Evolutionary conservation across 257 asterid species (phyloP).

Genomic region (Penstemon newberryi): DNA sequence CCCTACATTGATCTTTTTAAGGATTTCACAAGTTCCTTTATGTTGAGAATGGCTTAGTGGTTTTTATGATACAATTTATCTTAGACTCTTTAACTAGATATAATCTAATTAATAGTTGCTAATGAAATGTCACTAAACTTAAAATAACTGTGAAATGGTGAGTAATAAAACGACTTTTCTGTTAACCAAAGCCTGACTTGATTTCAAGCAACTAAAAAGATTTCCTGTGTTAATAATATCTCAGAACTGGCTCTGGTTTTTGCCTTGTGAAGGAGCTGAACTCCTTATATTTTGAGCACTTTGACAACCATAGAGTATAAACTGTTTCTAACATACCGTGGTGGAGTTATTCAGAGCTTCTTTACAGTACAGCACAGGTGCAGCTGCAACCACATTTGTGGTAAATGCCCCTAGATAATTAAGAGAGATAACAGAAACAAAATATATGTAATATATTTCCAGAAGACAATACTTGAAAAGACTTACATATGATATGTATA

Average conservation of each 20-base stretch:
- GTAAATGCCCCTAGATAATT: conserved; percentile 77
- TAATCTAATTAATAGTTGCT: too few relatives aligned
- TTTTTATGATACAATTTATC: too few relatives aligned
- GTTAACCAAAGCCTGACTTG: not conserved
- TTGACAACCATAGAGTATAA: conserved; percentile 10
- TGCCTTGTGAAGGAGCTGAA: conserved; percentile 11
- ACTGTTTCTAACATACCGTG: conserved; percentile 55
- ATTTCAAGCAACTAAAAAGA: not conserved
- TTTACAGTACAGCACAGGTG: conserved; percentile 91
- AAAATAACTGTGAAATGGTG: too few relatives aligned
- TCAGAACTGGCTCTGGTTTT: not conserved
- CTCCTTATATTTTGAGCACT: not conserved
- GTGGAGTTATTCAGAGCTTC: conserved; percentile 59
- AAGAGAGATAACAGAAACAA: conserved; percentile 16
- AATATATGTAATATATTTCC: not conserved
- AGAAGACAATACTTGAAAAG: conserved; percentile 7
- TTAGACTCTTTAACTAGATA: too few relatives aligned
- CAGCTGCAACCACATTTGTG: conserved; percentile 92
- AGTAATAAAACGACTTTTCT: not conserved
- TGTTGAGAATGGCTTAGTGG: not conserved
- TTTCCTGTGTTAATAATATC: not conserved
- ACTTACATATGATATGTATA: not conserved
- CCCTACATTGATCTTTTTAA: not conserved
- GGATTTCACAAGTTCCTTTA: too few relatives aligned
- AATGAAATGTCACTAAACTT: not conserved